Base-by-base conservation (phyloP, 2,329 filamentous ascomycete genomes). In the Exophiala lecanii-corni region DNA sequence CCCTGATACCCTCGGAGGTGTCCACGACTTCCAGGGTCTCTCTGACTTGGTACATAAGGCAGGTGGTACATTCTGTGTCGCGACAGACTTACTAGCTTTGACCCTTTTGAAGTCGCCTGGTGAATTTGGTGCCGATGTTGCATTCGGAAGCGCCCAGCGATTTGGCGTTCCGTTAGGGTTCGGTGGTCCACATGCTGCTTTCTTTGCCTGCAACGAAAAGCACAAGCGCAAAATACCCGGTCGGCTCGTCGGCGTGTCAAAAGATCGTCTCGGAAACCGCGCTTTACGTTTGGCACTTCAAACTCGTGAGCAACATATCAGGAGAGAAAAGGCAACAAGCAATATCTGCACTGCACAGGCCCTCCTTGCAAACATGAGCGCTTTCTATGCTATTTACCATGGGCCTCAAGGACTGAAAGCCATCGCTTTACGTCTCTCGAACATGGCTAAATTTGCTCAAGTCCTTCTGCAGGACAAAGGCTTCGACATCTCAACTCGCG, bases 331-430 rank as follows among this genome's bases (percentile, higher is more conserved):
- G 75, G 91, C 91, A 1, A 97, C 91, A 2, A 95, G 89, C 72
- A 97, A 97, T 61, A 89, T 96, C 47, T 97, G 91, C 71, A 97
- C 91, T 1, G 89, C 91, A 1, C 91, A 97, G 67, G 91, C 91
- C 6, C 71, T 97, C 18, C 73, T 96, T 39, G 91, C 91, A 26
- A 97, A 97, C 65, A 96, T 96, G 87, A 91, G 81, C 55, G 88
- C 89, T 41, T 84, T 96, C 70, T 97, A 95, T 61, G 89, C 89
- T 39, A 75, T 96, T 41, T 97, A 96, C 65, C 91, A 97, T 62
- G 91, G 91, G 3, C 91, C 91, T 1, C 67, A 80, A 41, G 89
- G 89, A 13, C 70, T 97, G 38, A 88, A 81, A 66, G 76, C 79
- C 10, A 96, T 96, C 61, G 89, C 91, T 1, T 78, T 89, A 62